Evolutionary conservation across 345 rosid genomes (phyloP), one percentile per base, ranked within the genome.

Genomic region (Hirschfeldia incana): DNA sequence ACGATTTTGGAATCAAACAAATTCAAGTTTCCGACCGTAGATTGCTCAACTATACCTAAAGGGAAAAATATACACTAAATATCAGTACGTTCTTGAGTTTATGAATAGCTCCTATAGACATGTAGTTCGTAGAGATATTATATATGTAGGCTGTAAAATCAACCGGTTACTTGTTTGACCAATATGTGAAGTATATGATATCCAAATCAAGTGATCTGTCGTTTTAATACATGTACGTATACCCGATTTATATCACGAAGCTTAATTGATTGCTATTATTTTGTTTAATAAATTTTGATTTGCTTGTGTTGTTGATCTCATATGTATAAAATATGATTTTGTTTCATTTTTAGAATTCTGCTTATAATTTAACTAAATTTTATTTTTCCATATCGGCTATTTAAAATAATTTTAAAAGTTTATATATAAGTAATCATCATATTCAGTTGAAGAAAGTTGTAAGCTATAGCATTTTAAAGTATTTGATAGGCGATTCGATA

Each of bases 1-100:
- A 74, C 71, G 29, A n/a, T 53, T 80, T 74, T 80, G 75, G 71
- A 74, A 80, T 74, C 75, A 61, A 68, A 61, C 63, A 67, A 59
- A 60, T 78, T 78, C 69, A 79, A 79, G 82, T 67, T 68, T 34
- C 67, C 15, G 82, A 73, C 70, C 78, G 70, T 79, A 60, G 70
- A 67, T 73, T 34, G 74, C 73, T 67, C 78, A 60, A 34, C 65
- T 60, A 67, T 34, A 73, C 78, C 82, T 46, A 73, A 73, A 66
- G 16, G 15, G 55, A 60, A 46, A 37, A 27, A 59, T 72, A 34
- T 34, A 73, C 65, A 79, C 67, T 79, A 2, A 79, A 60, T 79
- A 46, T 67, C 29, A 16, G 74, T 73, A 67, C 29, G 69, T 60
- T 27, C 69, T 73, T 61, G 11, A 46, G 63, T 79, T 79, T 73